A percentile compares a stretch with the other conserved stretches of the same genome.
phyloP scores from a whole-genome alignment of 495 filamentous ascomycete species.

The Aspergillus heteromorphus region DNA sequence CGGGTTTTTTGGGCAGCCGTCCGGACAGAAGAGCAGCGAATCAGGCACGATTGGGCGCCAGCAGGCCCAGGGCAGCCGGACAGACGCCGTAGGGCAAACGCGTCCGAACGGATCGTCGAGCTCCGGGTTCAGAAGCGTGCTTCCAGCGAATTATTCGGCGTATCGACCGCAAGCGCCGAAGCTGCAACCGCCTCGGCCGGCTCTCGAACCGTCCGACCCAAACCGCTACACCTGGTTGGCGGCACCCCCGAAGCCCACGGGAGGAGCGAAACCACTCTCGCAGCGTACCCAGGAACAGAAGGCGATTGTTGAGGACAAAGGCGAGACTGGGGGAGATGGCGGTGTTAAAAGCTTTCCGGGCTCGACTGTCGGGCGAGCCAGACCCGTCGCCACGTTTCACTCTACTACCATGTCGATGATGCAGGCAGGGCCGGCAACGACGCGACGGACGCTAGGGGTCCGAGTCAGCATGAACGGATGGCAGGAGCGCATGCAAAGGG shows the following conservation, averaged over 20 bases:
- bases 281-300: constrained; percentile 1
- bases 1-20: constrained; percentile 30
- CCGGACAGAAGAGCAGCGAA: constrained; percentile 10
- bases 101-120: constrained; percentile 1
- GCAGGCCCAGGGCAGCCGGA: not conserved
- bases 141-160: constrained; percentile 24
- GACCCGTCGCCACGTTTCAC: constrained; percentile 45
- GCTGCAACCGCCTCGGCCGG: constrained; percentile 31
- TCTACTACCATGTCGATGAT: constrained; percentile 47
- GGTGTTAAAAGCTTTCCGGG: constrained; percentile 22
- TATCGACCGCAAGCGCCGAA: constrained; percentile 38
- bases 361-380: constrained; percentile 20
- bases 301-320: constrained; percentile 4
- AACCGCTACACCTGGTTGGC: constrained; percentile 42
- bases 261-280: constrained; percentile 17
- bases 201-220: constrained; percentile 31
- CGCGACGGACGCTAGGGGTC: constrained; percentile 51
- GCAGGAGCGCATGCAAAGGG: constrained; percentile 44
- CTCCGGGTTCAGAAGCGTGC: constrained; percentile 1
- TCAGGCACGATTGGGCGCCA: constrained; percentile 2
- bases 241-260: constrained; percentile 18
- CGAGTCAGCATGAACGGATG: constrained; percentile 56
- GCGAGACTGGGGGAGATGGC: constrained; percentile 6
- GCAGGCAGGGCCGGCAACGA: constrained; percentile 24
- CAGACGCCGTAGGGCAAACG: not conserved